A percentile compares a stretch with the other conserved stretches of the same genome.
These are phyloP conservation scores for Melaleuca quinquenervia DNA, from an alignment of 345 rosid species.

Conservation along the genomic window DNA sequence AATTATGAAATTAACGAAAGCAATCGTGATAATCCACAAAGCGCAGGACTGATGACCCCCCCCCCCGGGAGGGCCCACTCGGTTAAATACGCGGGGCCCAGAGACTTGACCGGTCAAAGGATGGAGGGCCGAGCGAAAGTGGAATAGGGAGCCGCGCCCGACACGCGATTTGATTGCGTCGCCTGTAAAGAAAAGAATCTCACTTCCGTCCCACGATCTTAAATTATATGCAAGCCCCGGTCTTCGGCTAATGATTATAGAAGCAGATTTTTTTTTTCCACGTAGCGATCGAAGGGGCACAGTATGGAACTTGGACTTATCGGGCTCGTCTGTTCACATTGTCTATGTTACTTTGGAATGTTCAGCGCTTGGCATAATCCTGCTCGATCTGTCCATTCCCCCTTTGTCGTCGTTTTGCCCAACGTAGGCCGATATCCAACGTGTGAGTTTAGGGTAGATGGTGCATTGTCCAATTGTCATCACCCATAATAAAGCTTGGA, in stretches of 20 bases:
- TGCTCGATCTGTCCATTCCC: too few relatives aligned
- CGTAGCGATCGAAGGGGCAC: neutral
- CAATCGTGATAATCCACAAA: neutral
- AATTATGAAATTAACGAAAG: neutral
- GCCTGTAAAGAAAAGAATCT: neutral
- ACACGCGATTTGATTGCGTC: neutral
- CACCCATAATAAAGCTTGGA: too few relatives aligned
- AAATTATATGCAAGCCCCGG: neutral
- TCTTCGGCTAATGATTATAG: neutral
- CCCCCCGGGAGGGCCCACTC: neutral
- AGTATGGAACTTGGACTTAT: neutral
- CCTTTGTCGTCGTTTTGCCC: too few relatives aligned
- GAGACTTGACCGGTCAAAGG: neutral
- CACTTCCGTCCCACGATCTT: neutral
- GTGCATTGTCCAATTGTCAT: neutral
- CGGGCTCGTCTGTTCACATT: neutral
- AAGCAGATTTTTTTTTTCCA: neutral
- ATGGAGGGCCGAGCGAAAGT: neutral
- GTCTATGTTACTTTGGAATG: neutral
- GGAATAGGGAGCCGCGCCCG: neutral
- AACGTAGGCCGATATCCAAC: too few relatives aligned
- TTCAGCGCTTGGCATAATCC: neutral
- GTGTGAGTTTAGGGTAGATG: too few relatives aligned
- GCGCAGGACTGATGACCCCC: neutral
- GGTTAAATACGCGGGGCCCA: neutral